Base-by-base conservation (phyloP, 257 asterid genomes). In the Eucommia ulmoides region DNA sequence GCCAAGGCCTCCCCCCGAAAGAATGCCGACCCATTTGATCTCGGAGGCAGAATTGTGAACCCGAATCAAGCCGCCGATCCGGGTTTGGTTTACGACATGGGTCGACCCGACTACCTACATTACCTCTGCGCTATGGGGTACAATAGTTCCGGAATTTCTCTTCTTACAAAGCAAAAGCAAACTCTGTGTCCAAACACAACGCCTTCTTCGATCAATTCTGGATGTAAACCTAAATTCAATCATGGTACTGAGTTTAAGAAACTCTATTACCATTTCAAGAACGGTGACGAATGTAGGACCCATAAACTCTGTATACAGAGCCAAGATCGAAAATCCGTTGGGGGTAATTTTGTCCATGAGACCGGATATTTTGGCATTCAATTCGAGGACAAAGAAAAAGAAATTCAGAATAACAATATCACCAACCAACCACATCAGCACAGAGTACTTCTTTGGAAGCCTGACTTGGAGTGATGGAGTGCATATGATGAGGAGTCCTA, bases 31-130 rank as follows among this genome's bases (percentile, higher is more conserved):
- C 64, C 78, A n/a, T 75, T 75, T 3, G 78, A 71, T 41, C 67
- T 23, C 22, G 82, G 78, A 24, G 78, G 75, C 12, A 75, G 78
- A 2, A 67, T 74, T 21, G 70, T 62, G 6, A 71, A 67, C 54
- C 60, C 73, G 0, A 61, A 67, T 12, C 35, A 45, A 24, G 38
- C 38, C 7, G 12, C 38, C 7, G 38, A 29, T 29, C 38, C 38
- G 7, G 38, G 38, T 29, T 12, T 29, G 38, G 38, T 29, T 29
- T 29, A 29, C 38, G 38, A 29, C 38, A 29, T 29, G 38, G 38
- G 12, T 12, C 7, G 8, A 29, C 8, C 12, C 12, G 38, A 29
- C 12, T 29, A 29, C 38, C 7, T 12, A 29, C 21, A 64, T 52
- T 75, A 75, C 60, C 51, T 74, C 1, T 74, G 81, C 33, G 52